Percentiles rank a stretch among this genome's conserved stretches.
phyloP scores from a whole-genome alignment of 176 grass and related monocot species.

The Avena eriantha region DNA sequence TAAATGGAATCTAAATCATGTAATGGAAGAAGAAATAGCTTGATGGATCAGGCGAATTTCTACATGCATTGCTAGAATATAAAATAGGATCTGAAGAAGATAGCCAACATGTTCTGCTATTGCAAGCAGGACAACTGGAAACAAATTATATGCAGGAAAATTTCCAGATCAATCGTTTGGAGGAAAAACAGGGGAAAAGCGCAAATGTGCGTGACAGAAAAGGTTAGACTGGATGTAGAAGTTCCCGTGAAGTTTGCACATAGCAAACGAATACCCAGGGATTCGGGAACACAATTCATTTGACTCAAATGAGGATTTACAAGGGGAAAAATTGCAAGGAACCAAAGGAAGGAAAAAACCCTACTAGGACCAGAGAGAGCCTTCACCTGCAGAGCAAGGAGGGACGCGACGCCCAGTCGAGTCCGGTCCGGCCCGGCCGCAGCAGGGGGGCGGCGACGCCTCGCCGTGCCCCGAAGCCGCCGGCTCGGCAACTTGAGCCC shows the following conservation, averaged over 20 bases:
- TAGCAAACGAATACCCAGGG: not conserved
- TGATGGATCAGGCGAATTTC: not conserved
- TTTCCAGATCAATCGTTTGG: not conserved
- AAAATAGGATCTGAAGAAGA: not conserved
- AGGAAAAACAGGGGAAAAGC: constrained; percentile 8
- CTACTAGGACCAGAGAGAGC: not conserved
- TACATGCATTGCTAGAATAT: not conserved
- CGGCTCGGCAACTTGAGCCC: not conserved
- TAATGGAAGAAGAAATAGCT: not conserved
- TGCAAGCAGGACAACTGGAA: not conserved
- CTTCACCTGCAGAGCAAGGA: not conserved
- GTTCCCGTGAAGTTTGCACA: not conserved
- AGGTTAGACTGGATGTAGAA: not conserved
- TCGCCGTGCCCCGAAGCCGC: not conserved
- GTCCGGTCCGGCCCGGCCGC: not conserved
- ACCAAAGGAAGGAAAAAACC: not conserved
- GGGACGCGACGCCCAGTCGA: not conserved
- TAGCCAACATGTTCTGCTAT: no score
- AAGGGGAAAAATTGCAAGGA: not conserved
- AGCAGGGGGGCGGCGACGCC: not conserved
- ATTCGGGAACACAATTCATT: not conserved
- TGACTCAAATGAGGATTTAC: not conserved
- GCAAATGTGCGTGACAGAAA: not conserved
- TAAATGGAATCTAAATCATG: constrained; percentile 22
- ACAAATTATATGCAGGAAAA: not conserved